These are phyloP conservation scores for Terfezia boudieri DNA, from an alignment of 495 filamentous ascomycete species.

Conservation along the genomic window DNA sequence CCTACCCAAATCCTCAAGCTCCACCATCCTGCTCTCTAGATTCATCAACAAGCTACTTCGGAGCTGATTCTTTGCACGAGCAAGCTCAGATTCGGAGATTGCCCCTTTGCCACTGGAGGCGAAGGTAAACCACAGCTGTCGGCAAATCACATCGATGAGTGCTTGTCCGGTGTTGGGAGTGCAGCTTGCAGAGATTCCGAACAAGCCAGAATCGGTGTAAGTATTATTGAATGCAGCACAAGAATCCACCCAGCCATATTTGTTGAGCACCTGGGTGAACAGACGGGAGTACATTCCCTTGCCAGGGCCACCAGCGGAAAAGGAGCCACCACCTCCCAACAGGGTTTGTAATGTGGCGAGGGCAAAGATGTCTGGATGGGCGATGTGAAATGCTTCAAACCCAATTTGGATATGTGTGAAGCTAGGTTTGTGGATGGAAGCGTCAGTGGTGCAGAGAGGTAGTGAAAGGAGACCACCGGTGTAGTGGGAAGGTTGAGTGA, in stretches of 20 bases:
- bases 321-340: slow-evolving; percentile 86
- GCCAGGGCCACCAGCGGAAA: slow-evolving; percentile 89
- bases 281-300: slow-evolving; percentile 98
- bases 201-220: slow-evolving; percentile 86
- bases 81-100: slow-evolving; percentile 59
- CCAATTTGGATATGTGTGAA: slow-evolving; percentile 84
- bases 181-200: slow-evolving; percentile 79
- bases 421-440: slow-evolving; percentile 51
- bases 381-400: slow-evolving; percentile 86
- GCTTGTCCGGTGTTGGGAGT: slow-evolving; percentile 45
- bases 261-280: slow-evolving; percentile 94
- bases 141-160: slow-evolving; percentile 86
- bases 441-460: slow-evolving; percentile 50
- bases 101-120: slow-evolving; percentile 36
- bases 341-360: slow-evolving; percentile 91
- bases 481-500: slow-evolving; percentile 57
- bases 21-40: slow-evolving; percentile 88
- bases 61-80: slow-evolving; percentile 95
- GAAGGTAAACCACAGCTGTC: slow-evolving; percentile 59
- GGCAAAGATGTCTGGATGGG: slow-evolving; percentile 79
- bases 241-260: slow-evolving; percentile 86
- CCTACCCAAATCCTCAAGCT: slow-evolving; percentile 88
- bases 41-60: slow-evolving; percentile 87
- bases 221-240: slow-evolving; percentile 92
- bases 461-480: slow-evolving; percentile 82